Base-by-base conservation (phyloP, 1,284 basidiomycete species). In the Neonothopanus nambi region DNA sequence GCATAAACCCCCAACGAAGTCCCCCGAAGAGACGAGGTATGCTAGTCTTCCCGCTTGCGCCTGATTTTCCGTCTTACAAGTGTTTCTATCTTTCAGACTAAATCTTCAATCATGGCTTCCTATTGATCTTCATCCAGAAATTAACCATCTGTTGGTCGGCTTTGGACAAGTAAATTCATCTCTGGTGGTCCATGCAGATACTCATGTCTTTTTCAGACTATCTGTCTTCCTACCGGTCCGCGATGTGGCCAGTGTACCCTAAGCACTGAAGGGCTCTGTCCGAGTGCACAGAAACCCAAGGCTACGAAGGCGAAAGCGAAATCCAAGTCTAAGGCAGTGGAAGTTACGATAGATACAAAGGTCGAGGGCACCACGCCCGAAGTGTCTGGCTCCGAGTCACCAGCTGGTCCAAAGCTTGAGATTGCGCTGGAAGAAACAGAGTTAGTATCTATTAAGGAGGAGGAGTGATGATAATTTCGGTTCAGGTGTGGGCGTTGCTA, bases 91-190 rank as follows among this genome's bases (percentile, higher is more conserved):
- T n/a, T n/a, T n/a, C n/a, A 91, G 92, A 49, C 68, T 95, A 37
- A 95, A 95, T 64, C 76, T 97, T 3, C 86, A 97, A 68, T 93
- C 90, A 0, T 97, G 95, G 95, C 78, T 97, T 1, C 95, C 94
- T 0, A 79, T 77, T 20, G 83, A 89, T 55, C 73, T 91, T 1
- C 90, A 93, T 61, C 80, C 78, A 8, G 85, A 92, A 5, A 93
- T 97, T 62, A 97, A 96, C 66, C 87, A 89, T 48, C 70, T 94
- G 70, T 78, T 98, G 3, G 95, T 97, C 6, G 94, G 95, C 0
- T 96, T 97, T 60, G 95, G 95, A 12, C 96, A 98, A 78, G 89
- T 90, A 59, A 50, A 69, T 59, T 8, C 20, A 12, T 38, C 9
- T 3, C 5, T 4, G 3, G 6, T 36, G 20, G 9, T 37, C n/a